A percentile compares a stretch with the other conserved stretches of the same genome.
Conservation (phyloP, 129 eudicot species). For the Centrapalus pauciflorus region DNA sequence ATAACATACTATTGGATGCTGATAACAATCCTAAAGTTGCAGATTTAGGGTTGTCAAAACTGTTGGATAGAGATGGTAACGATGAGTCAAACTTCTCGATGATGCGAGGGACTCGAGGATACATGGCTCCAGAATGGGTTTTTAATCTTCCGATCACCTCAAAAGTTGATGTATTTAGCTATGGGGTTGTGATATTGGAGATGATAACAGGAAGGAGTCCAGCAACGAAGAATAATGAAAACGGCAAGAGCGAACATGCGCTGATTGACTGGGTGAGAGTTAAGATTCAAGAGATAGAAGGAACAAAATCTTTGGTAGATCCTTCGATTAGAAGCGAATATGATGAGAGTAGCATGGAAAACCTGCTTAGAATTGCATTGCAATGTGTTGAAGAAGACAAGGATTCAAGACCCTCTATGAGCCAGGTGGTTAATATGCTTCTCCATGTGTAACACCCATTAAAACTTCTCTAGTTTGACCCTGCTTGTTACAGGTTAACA, state of each 20-base stretch:
- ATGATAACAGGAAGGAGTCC: constrained; percentile 20
- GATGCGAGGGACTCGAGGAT: constrained; percentile 34
- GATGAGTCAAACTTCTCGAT: constrained; percentile 5
- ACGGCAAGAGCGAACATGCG: not conserved
- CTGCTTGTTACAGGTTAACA: no score
- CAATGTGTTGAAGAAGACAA: constrained; percentile 28
- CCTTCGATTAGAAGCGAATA: not conserved
- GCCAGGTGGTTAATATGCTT: constrained; percentile 27
- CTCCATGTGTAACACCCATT: constrained; percentile 8
- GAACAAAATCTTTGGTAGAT: constrained; percentile 9
- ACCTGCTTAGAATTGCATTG: constrained; percentile 15
- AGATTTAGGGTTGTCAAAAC: constrained; percentile 24
- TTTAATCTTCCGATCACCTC: constrained; percentile 23
- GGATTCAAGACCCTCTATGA: constrained; percentile 34
- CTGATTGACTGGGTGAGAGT: constrained; percentile 20
- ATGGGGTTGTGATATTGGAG: constrained; percentile 27
- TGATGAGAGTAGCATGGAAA: not conserved
- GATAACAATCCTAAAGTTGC: constrained; percentile 27
- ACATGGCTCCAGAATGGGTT: constrained; percentile 35
- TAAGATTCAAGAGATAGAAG: not conserved
- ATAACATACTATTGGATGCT: constrained; percentile 27
- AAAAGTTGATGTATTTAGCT: constrained; percentile 24
- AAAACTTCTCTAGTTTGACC: no score
- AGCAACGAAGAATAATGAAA: not conserved
- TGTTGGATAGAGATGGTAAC: constrained; percentile 4